Conservation (phyloP, 768 basidiomycete species). For the Lactarius trivialis region DNA sequence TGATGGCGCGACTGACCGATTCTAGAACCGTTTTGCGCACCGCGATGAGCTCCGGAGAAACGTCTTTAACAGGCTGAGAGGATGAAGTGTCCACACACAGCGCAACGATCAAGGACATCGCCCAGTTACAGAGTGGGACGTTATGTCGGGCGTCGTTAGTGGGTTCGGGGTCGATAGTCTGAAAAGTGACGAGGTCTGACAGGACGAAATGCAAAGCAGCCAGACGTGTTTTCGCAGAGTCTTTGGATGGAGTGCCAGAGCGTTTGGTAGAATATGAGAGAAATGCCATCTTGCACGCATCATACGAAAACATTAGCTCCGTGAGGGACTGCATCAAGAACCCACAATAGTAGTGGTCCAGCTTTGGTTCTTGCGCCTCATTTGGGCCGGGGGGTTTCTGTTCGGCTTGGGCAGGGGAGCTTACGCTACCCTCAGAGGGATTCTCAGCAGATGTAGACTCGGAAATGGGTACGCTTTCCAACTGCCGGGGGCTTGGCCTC, state of each 20-base stretch:
- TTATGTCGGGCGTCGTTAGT: conserved; percentile 48
- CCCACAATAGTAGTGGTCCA: conserved; percentile 51
- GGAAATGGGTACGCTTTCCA: conserved; percentile 4
- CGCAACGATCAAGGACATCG: conserved; percentile 84
- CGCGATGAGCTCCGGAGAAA: conserved; percentile 70
- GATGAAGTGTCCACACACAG: conserved; percentile 84
- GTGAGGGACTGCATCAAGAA: conserved; percentile 90
- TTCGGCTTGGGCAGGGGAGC: neutral
- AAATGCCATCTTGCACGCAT: conserved; percentile 83
- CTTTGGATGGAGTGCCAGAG: conserved; percentile 55
- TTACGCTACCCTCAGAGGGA: neutral
- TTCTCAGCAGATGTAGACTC: conserved; percentile 5
- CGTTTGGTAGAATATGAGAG: conserved; percentile 69
- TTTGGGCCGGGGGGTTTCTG: neutral
- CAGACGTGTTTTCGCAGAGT: conserved; percentile 51
- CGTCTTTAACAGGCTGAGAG: conserved; percentile 63
- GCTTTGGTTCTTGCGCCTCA: conserved; percentile 12
- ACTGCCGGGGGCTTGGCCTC: conserved; percentile 28
- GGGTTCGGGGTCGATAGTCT: conserved; percentile 59
- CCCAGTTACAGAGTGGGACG: conserved; percentile 71
- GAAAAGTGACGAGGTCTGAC: conserved; percentile 73
- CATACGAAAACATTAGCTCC: conserved; percentile 90
- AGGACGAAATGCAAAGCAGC: conserved; percentile 76
- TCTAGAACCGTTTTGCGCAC: conserved; percentile 93
- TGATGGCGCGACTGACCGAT: conserved; percentile 77